Evolutionary conservation across 495 filamentous ascomycete genomes (phyloP).

Genomic region (Hamigera avellanea): DNA sequence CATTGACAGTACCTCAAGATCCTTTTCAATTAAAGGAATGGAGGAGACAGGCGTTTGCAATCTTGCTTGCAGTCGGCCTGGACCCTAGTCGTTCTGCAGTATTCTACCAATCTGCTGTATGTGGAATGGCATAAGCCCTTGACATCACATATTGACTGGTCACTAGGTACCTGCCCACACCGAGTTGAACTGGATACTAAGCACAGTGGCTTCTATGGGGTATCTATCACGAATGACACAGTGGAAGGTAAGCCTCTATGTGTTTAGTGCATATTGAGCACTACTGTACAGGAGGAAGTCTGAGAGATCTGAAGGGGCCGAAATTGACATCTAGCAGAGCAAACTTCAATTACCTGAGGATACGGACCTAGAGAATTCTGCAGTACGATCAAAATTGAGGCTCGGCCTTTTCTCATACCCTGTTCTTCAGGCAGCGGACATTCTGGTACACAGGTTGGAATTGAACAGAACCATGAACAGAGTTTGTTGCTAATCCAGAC

Average conservation of each 20-base stretch:
- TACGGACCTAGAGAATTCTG: constrained; percentile 36
- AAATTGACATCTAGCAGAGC: constrained; percentile 36
- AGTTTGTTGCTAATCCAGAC: constrained; percentile 9
- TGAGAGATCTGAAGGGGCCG: neutral
- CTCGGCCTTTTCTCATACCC: constrained; percentile 95
- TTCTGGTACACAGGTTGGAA: constrained; percentile 66
- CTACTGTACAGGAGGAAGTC: neutral
- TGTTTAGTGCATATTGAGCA: neutral
- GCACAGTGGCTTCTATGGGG: constrained; percentile 78
- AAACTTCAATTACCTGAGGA: constrained; percentile 53
- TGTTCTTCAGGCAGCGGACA: constrained; percentile 89
- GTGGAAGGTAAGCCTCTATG: constrained; percentile 63
- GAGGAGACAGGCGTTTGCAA: constrained; percentile 64
- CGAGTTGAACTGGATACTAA: constrained; percentile 93
- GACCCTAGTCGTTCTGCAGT: constrained; percentile 63
- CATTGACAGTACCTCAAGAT: constrained; percentile 68
- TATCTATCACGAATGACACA: constrained; percentile 93
- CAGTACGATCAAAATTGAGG: constrained; percentile 49
- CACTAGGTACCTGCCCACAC: constrained; percentile 61
- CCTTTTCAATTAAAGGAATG: constrained; percentile 42
- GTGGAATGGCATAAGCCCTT: constrained; percentile 3
- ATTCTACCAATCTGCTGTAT: constrained; percentile 69
- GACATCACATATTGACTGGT: constrained; percentile 7
- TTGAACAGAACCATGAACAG: constrained; percentile 1
- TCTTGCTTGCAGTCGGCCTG: constrained; percentile 73